Base-by-base conservation (phyloP, 2,329 filamentous ascomycete species). In the Penicillium griseofulvum region DNA sequence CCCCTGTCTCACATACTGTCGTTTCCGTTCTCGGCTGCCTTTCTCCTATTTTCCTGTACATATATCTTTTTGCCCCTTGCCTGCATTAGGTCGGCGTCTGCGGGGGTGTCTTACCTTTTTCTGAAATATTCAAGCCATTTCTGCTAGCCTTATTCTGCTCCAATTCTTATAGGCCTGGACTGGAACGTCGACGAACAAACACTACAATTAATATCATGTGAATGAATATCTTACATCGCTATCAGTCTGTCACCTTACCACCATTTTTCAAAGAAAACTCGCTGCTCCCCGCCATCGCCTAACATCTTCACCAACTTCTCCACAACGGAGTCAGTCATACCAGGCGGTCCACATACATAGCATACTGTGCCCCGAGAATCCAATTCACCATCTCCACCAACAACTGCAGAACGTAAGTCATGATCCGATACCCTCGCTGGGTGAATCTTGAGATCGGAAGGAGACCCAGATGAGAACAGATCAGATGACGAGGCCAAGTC, bases 291-390 rank as follows among this genome's bases (percentile, higher is more conserved):
- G 12, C 19, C 71, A 64, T 84, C 75, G 0, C 75, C 77, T 19
- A 80, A 71, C 2, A 72, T 59, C 1, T 55, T 60, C 36, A 65
- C 65, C 10, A 77, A 63, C 16, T 67, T 56, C 19, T 74, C 71
- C 0, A 87, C 83, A 61, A 88, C 80, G 47, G 81, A 78, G 67
- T 90, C 88, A 1, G 86, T 89, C 87, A 90, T 90, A 3, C 64
- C 63, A 11, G 85, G 85, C 14, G 87, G 81, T 1, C 87, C 87
- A 65, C 88, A 90, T 0, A 90, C 73, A 68, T 89, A 90, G 12
- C 84, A 83, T 4, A 86, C 76, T 0, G 79, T 78, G 1, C 73
- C 70, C 1, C 68, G 60, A 47, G 62, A 56, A 36, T 56, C 39
- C 1, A 52, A 69, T 5, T 65, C 61, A 1, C 71, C 68, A 8